A percentile compares a stretch with the other conserved stretches of the same genome.
Conservation (phyloP, 331 rosid species). For the Dryas integrifolia region DNA sequence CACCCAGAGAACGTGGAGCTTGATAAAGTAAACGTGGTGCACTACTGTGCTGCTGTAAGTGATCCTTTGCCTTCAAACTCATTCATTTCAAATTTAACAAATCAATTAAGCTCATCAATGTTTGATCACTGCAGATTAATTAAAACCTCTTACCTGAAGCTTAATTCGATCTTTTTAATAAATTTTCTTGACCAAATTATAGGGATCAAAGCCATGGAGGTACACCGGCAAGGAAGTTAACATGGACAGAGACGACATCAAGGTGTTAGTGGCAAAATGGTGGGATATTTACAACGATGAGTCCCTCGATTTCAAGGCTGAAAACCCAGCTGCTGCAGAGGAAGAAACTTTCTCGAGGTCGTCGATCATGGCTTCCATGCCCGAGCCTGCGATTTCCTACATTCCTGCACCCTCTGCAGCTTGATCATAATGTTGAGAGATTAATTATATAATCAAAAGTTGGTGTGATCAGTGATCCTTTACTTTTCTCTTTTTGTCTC, state of each 20-base stretch:
- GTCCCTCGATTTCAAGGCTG: constrained; percentile 50
- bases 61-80: neutral
- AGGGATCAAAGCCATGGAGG: constrained; percentile 76
- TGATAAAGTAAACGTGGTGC: constrained; percentile 51
- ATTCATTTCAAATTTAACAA: neutral
- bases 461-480: constrained; percentile 16
- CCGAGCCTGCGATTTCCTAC: constrained; percentile 40
- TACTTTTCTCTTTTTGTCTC: neutral
- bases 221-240: constrained; percentile 54
- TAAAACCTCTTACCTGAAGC: neutral
- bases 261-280: constrained; percentile 57
- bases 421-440: constrained; percentile 17
- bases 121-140: neutral
- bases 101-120: neutral
- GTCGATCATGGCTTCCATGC: constrained; percentile 51
- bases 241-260: constrained; percentile 62
- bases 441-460: constrained; percentile 6
- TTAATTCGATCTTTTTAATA: neutral
- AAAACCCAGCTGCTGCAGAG: constrained; percentile 20
- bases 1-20: constrained; percentile 63
- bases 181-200: neutral
- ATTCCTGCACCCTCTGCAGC: constrained; percentile 63
- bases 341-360: constrained; percentile 38
- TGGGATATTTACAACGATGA: constrained; percentile 58
- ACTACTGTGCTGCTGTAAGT: constrained; percentile 66